These are phyloP conservation scores for Isoetes taiwanensis DNA, from an alignment of 75 land plant genomes.

Conservation along the genomic window DNA sequence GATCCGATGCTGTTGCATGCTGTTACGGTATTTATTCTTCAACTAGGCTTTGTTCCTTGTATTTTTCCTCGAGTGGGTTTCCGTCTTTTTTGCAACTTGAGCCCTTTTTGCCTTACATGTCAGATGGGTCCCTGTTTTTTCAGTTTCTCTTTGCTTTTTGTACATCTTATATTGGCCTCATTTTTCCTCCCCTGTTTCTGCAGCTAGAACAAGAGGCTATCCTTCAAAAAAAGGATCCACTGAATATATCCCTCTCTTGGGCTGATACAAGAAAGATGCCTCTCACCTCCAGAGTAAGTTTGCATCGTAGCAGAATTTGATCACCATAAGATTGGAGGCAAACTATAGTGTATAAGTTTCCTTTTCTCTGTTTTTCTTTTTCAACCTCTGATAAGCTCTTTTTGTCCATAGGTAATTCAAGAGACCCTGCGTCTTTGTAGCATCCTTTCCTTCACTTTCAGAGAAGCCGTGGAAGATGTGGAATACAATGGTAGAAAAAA, in stretches of 20 bases:
- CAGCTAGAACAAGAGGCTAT: slow-evolving; percentile 85
- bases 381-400: background rate
- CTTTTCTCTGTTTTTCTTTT: background rate
- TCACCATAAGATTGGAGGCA: background rate
- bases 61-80: background rate
- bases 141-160: too few relatives aligned
- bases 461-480: slow-evolving; percentile 88
- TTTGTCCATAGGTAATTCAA: slow-evolving; percentile 51
- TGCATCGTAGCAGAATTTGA: background rate
- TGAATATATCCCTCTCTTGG: slow-evolving; percentile 38
- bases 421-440: slow-evolving; percentile 76
- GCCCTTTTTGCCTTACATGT: too few relatives aligned
- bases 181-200: background rate
- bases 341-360: background rate
- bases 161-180: background rate
- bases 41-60: background rate
- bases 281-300: slow-evolving; percentile 49
- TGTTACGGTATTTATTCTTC: slow-evolving; percentile 36
- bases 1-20: slow-evolving; percentile 27
- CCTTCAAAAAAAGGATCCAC: slow-evolving; percentile 24
- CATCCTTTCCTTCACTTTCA: slow-evolving; percentile 69
- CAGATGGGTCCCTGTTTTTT: too few relatives aligned
- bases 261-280: slow-evolving; percentile 63
- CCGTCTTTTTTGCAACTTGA: too few relatives aligned
- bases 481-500: slow-evolving; percentile 51